Evolutionary conservation across 2,329 filamentous ascomycete genomes (phyloP).

Genomic region (Phaeosphaeriaceae sp.): DNA sequence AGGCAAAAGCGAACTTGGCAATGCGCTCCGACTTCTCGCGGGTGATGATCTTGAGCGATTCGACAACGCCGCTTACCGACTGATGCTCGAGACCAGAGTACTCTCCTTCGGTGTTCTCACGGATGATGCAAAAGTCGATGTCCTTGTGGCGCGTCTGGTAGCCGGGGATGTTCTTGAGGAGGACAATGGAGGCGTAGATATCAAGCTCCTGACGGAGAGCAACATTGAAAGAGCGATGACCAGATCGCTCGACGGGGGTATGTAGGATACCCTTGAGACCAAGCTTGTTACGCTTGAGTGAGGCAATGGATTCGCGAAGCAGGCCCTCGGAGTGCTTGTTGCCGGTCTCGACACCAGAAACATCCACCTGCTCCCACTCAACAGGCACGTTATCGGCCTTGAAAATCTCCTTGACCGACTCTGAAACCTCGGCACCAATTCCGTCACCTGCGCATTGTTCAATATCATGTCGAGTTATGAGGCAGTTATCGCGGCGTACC

Average conservation of each 20-base stretch:
- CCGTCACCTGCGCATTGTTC: slow-evolving; percentile 70
- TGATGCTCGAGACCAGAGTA: slow-evolving; percentile 99
- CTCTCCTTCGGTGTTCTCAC: slow-evolving; percentile 99
- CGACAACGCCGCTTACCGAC: slow-evolving; percentile 93
- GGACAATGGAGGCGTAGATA: slow-evolving; percentile 96
- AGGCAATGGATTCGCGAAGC: slow-evolving; percentile 94
- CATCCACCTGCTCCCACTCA: slow-evolving; percentile 98
- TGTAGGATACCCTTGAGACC: slow-evolving; percentile 98
- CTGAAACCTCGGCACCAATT: slow-evolving; percentile 96
- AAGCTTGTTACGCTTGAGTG: slow-evolving; percentile 97
- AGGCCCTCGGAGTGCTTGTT: slow-evolving; percentile 90
- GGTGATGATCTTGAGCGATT: slow-evolving; percentile 99
- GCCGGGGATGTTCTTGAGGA: slow-evolving; percentile 99
- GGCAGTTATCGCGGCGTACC: slow-evolving; percentile 60
- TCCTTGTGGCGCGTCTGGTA: slow-evolving; percentile 97
- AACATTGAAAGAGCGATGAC: slow-evolving; percentile 99
- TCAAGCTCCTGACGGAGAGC: slow-evolving; percentile 98
- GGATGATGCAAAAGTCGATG: slow-evolving; percentile 98
- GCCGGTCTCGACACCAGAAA: slow-evolving; percentile 85
- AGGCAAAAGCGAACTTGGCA: slow-evolving; percentile 97
- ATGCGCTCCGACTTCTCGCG: slow-evolving; percentile 99
- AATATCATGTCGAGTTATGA: slow-evolving; percentile 18
- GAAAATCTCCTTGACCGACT: slow-evolving; percentile 99
- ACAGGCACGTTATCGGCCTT: slow-evolving; percentile 99
- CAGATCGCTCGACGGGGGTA: slow-evolving; percentile 94